Conservation (phyloP, 2,329 filamentous ascomycete species). For the Helicocarpus griseus region DNA sequence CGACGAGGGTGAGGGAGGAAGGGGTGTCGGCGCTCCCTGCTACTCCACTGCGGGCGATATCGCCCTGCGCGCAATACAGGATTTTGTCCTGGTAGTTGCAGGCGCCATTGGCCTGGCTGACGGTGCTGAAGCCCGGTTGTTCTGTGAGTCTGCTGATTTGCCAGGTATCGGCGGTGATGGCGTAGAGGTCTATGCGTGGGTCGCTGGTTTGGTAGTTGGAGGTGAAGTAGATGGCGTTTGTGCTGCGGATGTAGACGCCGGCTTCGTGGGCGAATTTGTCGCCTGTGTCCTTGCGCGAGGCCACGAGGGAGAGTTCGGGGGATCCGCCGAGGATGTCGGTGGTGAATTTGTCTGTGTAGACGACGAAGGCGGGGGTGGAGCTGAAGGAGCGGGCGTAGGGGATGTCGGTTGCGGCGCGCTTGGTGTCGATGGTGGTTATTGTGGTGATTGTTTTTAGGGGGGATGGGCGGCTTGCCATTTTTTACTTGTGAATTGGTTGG, state of each 20-base stretch:
- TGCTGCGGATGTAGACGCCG: constrained; percentile 25
- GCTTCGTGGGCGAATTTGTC: constrained; percentile 45
- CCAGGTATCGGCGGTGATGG: constrained; percentile 8
- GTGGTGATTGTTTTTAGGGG: neutral
- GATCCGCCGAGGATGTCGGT: constrained; percentile 25
- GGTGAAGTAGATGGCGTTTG: constrained; percentile 28
- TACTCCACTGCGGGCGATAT: constrained; percentile 7
- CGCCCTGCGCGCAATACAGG: constrained; percentile 36
- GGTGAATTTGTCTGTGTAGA: constrained; percentile 15
- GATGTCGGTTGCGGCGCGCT: constrained; percentile 8
- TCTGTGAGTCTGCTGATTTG: constrained; percentile 12
- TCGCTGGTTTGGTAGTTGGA: constrained; percentile 23
- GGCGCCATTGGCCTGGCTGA: constrained; percentile 12
- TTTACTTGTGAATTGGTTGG: neutral
- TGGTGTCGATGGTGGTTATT: constrained; percentile 9
- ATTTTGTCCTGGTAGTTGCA: constrained; percentile 21
- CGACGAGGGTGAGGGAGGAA: constrained; percentile 16
- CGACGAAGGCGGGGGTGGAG: constrained; percentile 8
- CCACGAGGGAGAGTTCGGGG: constrained; percentile 29
- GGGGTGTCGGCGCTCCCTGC: neutral
- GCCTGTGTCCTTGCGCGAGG: constrained; percentile 23
- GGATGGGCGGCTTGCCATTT: neutral
- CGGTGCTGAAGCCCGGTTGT: constrained; percentile 9
- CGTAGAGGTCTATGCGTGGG: constrained; percentile 19
- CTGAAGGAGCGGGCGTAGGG: constrained; percentile 8